Base-by-base conservation (phyloP, 306 rosid species). In the Quillaja saponaria region DNA sequence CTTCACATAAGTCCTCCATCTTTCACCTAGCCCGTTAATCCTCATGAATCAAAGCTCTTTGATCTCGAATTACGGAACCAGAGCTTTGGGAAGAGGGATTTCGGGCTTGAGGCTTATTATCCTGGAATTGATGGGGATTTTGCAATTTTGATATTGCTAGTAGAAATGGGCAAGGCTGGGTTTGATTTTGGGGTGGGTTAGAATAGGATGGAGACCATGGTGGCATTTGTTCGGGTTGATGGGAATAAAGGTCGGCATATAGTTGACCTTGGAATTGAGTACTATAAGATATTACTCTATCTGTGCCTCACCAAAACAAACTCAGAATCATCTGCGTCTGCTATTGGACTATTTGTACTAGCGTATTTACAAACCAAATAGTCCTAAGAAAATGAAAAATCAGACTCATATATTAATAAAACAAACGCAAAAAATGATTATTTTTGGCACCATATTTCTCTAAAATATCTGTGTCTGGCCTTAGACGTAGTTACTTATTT, bases 101-200 rank as follows among this genome's bases (percentile, higher is more conserved):
- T 86, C 14, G 88, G 77, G 0, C 11, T 84, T 28, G 79, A 59
- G 0, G 69, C 76, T 0, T 79, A 78, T 50, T 79, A 51, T 33
- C 49, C 78, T 0, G 88, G 86, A 16, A 79, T 81, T 50, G 42
- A 78, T 58, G 97, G 96, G 14, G 96, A 86, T 4, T 80, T 84
- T 0, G 95, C 96, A 15, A 84, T 91, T 80, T 92, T 1, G 95
- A 89, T 49, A 86, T 92, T 28, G 99, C 95, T 1, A 89, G 47
- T 13, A 66, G 90, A 83, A 92, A 89, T 31, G 99, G 96, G 41
- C 95, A 89, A 69, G n/a, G 99, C 86, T 4, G 96, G 99, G 49
- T 88, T 85, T 3, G 95, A 92, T 47, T 85, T 92, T 33, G 95
- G 99, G 7, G 91, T 90, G 5, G 69, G 89, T 60, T 86, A 89